Conservation (phyloP, 2,329 filamentous ascomycete species). For the Gremmenia infestans region DNA sequence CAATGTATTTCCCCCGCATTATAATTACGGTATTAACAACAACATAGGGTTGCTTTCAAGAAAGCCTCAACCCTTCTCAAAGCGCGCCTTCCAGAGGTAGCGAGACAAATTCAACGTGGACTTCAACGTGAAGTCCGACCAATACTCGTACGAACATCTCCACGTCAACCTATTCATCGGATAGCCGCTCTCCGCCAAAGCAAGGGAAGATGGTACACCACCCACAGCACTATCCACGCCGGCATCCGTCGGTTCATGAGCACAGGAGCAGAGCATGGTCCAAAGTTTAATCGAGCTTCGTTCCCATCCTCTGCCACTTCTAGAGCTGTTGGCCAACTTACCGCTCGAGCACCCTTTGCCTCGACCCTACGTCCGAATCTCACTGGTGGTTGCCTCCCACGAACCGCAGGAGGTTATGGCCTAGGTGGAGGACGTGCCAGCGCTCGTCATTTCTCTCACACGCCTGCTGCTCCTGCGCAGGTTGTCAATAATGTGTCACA, state of each 20-base stretch:
- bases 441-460: conserved; percentile 84
- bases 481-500: conserved; percentile 94
- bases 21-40: conserved; percentile 14
- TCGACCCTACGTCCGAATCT: conserved; percentile 86
- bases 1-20: conserved; percentile 1
- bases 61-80: conserved; percentile 42
- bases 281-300: conserved; percentile 44
- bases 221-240: conserved; percentile 48
- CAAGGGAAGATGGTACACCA: conserved; percentile 60
- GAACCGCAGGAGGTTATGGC: conserved; percentile 85
- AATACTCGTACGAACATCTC: conserved; percentile 50
- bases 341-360: conserved; percentile 78
- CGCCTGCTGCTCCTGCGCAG: conserved; percentile 77
- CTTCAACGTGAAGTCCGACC: conserved; percentile 50
- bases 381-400: conserved; percentile 78
- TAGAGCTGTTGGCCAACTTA: conserved; percentile 54
- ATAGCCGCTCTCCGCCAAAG: conserved; percentile 58
- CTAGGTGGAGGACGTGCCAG: conserved; percentile 65
- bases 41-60: conserved; percentile 41
- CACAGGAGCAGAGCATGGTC: conserved; percentile 24
- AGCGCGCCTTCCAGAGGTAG: conserved; percentile 37
- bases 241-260: conserved; percentile 37
- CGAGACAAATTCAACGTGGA: conserved; percentile 40
- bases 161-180: conserved; percentile 51
- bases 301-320: conserved; percentile 53